Evolutionary conservation across 192 early-diverging fungal species (phyloP), one percentile per base, ranked within the genome.

Genomic region (Coemansia umbellata): DNA sequence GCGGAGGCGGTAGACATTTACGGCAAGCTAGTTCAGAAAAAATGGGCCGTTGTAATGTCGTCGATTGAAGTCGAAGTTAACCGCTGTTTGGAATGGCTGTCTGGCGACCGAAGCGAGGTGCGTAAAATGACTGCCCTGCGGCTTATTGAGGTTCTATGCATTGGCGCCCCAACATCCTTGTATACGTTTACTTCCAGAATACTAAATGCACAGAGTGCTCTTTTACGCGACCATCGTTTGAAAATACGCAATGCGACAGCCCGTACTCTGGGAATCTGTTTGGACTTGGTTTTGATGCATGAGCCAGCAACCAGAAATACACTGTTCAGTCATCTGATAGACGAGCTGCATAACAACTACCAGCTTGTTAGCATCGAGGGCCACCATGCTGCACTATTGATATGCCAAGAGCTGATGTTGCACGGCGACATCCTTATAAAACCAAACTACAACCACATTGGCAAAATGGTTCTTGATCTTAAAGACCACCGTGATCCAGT

Each of bases 401-500:
- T 83, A 1, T 82, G 85, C 54, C 80, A 84, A 28, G 91, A 90
- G 56, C 63, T 97, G 31, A 58, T 97, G 15, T 72, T 78, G 31
- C 89, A 91, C 58, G 82, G 91, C 23, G 86, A 86, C 48, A 85
- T 84, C 78, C 94, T 87, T 60, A 92, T 95, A 85, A 74, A 84
- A 1, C 69, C 82, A 14, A 72, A 83, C 54, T 97, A 91, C 57
- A 76, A 59, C 33, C 80, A 82, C 17, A 83, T 88, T 6, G 85
- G 85, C 39, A 87, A 92, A 13, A 78, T 84, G 11, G 86, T 91
- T 7, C 58, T 93, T 17, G 65, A 81, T 31, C 83, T 89, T 60
- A 88, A 82, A 44, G 90, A 94, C 41, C 81, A 87, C 51, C 69
- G 82, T 19, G 90, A 93, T 64, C 65, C 78, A 0, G 74, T 93